Percentiles rank a stretch among this genome's conserved stretches.
Conservation (phyloP, 75 land plant species). For the Selaginella moellendorffii region DNA sequence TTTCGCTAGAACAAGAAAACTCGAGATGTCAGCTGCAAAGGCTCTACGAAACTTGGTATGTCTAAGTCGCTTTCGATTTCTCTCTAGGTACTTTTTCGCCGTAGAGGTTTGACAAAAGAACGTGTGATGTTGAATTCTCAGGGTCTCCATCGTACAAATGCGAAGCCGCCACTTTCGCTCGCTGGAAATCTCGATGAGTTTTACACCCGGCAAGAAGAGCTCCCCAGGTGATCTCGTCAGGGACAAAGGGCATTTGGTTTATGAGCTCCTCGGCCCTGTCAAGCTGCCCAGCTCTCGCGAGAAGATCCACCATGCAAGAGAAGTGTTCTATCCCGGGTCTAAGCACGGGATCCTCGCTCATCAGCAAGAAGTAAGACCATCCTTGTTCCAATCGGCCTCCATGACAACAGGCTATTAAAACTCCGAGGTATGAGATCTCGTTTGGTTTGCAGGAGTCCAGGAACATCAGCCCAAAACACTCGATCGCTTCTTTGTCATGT, state of each 20-base stretch:
- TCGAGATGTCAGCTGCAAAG: too few species aligned
- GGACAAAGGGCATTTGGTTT: conserved; percentile 16
- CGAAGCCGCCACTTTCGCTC: conserved; percentile 23
- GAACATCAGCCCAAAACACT: conserved; percentile 21
- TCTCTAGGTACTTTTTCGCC: too few species aligned
- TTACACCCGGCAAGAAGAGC: conserved; percentile 25
- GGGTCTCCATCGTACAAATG: conserved; percentile 20
- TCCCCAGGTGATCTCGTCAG: conserved; percentile 26
- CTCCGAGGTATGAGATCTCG: conserved; percentile 23
- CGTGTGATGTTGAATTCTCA: conserved; percentile 20
- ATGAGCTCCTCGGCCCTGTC: conserved; percentile 26
- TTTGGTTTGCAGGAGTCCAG: conserved; percentile 23
- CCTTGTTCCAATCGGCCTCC: conserved; percentile 31
- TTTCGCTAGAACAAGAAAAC: conserved; percentile 42
- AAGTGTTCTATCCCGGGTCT: conserved; percentile 20
- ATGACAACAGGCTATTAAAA: conserved; percentile 33
- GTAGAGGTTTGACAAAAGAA: conserved; percentile 25
- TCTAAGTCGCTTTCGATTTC: too few species aligned
- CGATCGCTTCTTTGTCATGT: conserved; percentile 20
- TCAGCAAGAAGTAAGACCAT: conserved; percentile 11
- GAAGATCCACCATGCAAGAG: conserved; percentile 34
- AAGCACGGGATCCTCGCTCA: conserved; percentile 18
- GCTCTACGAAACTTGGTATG: too few species aligned
- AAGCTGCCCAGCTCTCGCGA: conserved; percentile 27
- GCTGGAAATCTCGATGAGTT: conserved; percentile 14